A percentile compares a stretch with the other conserved stretches of the same genome.
These are phyloP conservation scores for Cyclostephanos tholiformis DNA, from an alignment of 108 stramenopile genomes.

Conservation along the genomic window DNA sequence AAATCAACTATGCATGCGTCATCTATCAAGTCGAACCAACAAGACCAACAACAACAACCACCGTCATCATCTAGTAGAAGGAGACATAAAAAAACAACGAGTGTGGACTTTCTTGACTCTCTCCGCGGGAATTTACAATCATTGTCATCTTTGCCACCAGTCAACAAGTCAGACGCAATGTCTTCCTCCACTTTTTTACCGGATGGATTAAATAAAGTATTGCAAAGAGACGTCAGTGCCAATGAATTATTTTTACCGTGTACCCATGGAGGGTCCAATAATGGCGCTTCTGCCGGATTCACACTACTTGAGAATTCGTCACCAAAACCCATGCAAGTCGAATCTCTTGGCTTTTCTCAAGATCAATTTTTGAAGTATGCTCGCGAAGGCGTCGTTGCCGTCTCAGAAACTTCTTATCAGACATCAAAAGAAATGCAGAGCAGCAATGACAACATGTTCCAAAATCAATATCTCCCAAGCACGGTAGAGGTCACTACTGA, in stretches of 20 bases:
- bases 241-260: conserved; percentile 3
- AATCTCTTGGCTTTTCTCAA: conserved; percentile 29
- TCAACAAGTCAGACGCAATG: no score
- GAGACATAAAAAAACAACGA: conserved; percentile 10
- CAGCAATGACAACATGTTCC: background rate
- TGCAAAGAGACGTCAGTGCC: background rate
- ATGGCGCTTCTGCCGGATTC: background rate
- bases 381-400: conserved; percentile 41
- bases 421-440: background rate
- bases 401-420: background rate
- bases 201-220: background rate
- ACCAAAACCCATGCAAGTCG: background rate
- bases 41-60: background rate
- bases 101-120: background rate
- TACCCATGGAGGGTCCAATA: background rate
- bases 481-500: conserved; percentile 1
- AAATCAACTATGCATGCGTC: background rate
- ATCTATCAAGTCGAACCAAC: background rate
- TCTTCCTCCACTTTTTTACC: background rate
- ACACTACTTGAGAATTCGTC: background rate
- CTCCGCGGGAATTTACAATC: background rate
- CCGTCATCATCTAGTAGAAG: background rate
- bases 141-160: background rate
- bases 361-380: conserved; percentile 69
- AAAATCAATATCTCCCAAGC: conserved; percentile 25